Evolutionary conservation across 257 asterid species (phyloP).

Genomic region (Solanum microdontum): DNA sequence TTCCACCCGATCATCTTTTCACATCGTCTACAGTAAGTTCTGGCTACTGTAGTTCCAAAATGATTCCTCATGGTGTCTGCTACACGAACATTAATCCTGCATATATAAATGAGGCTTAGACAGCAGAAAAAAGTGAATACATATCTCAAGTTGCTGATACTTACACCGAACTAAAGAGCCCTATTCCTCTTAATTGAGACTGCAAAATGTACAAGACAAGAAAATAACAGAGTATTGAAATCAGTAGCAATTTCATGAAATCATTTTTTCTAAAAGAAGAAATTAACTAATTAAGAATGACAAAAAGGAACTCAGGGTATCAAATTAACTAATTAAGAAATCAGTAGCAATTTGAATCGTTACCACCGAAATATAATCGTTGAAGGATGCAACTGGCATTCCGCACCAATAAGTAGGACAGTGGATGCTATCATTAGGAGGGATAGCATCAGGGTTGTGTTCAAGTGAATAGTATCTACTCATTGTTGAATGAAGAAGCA

Average conservation of each 20-base stretch:
- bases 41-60: neutral
- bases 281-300: no score
- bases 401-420: neutral
- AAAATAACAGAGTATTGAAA: neutral
- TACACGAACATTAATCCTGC: neutral
- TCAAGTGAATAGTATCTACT: neutral
- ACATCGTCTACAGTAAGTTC: neutral
- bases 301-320: no score
- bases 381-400: neutral
- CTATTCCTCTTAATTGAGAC: neutral
- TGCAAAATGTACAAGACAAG: neutral
- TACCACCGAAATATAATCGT: neutral
- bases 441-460: neutral
- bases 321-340: no score
- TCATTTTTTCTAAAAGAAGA: rapidly evolving
- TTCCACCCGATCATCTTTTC: neutral
- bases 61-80: neutral
- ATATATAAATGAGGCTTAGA: neutral
- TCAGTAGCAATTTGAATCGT: neutral
- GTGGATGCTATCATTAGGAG: neutral
- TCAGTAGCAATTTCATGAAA: neutral
- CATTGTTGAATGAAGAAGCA: neutral
- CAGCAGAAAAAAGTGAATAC: neutral
- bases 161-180: neutral
- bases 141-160: neutral